Evolutionary conservation across 2,329 filamentous ascomycete species (phyloP).

Genomic region (Blastomyces emzantsi): DNA sequence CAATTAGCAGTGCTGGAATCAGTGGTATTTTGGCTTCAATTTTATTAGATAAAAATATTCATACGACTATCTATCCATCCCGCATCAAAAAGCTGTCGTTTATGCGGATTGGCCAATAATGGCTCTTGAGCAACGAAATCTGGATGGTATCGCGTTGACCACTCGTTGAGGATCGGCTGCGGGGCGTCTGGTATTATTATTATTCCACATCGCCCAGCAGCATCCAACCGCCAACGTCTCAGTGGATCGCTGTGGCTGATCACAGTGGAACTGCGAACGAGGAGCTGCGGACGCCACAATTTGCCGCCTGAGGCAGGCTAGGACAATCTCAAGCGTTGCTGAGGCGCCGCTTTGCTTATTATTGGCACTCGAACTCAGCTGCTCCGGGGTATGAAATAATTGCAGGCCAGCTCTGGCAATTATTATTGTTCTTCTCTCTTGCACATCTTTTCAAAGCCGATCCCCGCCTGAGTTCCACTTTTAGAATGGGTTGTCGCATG

Average conservation of each 20-base stretch:
- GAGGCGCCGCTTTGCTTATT: background rate
- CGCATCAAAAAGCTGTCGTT: background rate
- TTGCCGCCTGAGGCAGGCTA: background rate
- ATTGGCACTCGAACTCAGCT: too few species aligned
- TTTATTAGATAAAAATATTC: background rate
- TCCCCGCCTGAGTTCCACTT: too few species aligned
- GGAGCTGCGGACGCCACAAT: background rate
- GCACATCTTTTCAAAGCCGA: background rate
- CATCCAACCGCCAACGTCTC: background rate
- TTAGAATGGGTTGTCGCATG: too few species aligned
- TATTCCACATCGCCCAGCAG: background rate
- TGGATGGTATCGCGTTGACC: background rate
- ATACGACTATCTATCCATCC: too few species aligned
- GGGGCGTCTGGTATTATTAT: background rate
- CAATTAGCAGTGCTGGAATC: background rate
- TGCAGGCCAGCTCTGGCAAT: too few species aligned
- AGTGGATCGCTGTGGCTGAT: background rate
- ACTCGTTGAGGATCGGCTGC: background rate
- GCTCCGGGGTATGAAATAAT: too few species aligned
- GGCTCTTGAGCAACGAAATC: background rate
- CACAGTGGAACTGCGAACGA: background rate
- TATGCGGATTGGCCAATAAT: background rate
- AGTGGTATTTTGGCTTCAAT: background rate
- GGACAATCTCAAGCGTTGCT: background rate
- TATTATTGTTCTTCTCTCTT: background rate